These are phyloP conservation scores for Brassica incana DNA, from an alignment of 345 rosid genomes.

Conservation along the genomic window DNA sequence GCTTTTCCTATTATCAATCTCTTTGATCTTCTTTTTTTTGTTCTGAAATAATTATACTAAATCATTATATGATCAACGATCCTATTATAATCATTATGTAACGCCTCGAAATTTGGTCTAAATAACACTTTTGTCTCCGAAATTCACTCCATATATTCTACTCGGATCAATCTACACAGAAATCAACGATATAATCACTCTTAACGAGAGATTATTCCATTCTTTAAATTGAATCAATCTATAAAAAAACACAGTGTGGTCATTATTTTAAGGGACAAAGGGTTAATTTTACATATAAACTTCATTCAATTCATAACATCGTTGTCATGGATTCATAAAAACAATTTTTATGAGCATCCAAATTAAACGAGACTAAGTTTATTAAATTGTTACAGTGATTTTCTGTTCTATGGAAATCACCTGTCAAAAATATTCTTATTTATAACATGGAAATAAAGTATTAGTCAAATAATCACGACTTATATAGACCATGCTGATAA, in stretches of 20 bases:
- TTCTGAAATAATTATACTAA: slow-evolving; percentile 6
- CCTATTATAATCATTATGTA: slow-evolving; percentile 36
- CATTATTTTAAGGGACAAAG: slow-evolving; percentile 16
- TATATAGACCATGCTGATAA: not conserved
- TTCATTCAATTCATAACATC: not conserved
- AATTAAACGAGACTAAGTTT: not conserved
- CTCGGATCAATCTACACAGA: slow-evolving; percentile 34
- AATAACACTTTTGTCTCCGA: slow-evolving; percentile 36
- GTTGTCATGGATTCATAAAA: slow-evolving; percentile 5
- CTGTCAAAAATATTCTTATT: not conserved
- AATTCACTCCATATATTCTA: slow-evolving; percentile 30
- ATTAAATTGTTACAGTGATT: not conserved
- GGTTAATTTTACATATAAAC: slow-evolving; percentile 7
- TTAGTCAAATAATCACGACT: not conserved
- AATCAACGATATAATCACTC: slow-evolving; percentile 2
- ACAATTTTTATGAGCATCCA: slow-evolving; percentile 9
- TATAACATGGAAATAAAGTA: not conserved
- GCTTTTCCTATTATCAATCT: slow-evolving; percentile 40
- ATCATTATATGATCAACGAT: slow-evolving; percentile 40
- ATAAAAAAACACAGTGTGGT: not conserved
- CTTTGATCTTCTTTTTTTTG: slow-evolving; percentile 1
- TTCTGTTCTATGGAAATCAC: not conserved
- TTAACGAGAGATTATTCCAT: not conserved
- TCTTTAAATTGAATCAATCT: slow-evolving; percentile 6
- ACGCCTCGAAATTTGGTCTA: slow-evolving; percentile 36